Conservation (phyloP, 139 green algal species). For the Chlorella sorokiniana region DNA sequence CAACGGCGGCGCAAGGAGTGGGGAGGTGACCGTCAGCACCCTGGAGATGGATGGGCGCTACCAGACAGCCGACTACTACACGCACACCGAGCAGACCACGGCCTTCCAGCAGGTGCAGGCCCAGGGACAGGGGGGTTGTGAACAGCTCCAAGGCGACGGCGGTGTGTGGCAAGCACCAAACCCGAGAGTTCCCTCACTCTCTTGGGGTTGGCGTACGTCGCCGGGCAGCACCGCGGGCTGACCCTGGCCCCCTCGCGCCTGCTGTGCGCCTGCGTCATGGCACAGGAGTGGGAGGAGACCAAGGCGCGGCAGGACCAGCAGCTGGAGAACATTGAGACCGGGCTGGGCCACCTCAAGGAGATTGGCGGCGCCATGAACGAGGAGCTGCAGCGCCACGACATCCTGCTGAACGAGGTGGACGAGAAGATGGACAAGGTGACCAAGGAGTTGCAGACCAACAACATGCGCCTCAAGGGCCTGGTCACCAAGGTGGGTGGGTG, state of each 20-base stretch:
- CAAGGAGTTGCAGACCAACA: conserved; percentile 79
- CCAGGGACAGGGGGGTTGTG: not conserved
- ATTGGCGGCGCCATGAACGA: conserved; percentile 78
- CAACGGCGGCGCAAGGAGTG: not conserved
- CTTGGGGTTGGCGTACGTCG: too few relatives aligned
- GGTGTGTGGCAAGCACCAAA: not conserved
- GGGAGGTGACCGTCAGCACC: conserved; percentile 31
- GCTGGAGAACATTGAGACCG: conserved; percentile 78
- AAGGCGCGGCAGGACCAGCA: conserved; percentile 73
- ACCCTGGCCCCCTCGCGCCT: too few relatives aligned
- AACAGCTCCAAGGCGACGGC: not conserved
- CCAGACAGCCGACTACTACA: conserved; percentile 52
- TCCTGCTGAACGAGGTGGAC: conserved; percentile 82
- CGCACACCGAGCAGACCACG: conserved; percentile 60
- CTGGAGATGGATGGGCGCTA: conserved; percentile 25
- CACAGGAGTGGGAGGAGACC: conserved; percentile 66
- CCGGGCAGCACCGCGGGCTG: too few relatives aligned
- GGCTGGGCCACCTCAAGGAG: conserved; percentile 70
- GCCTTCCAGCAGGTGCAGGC: conserved; percentile 54
- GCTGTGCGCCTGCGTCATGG: not conserved
- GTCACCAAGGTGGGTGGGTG: conserved; percentile 59
- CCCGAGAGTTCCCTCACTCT: too few relatives aligned
- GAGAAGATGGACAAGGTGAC: conserved; percentile 80
- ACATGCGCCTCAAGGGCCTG: conserved; percentile 79
- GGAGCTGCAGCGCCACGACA: conserved; percentile 79